Evolutionary conservation across 164 flowering plant genomes (phyloP), one percentile per base, ranked within the genome.

Genomic region (Pachysandra terminalis): DNA sequence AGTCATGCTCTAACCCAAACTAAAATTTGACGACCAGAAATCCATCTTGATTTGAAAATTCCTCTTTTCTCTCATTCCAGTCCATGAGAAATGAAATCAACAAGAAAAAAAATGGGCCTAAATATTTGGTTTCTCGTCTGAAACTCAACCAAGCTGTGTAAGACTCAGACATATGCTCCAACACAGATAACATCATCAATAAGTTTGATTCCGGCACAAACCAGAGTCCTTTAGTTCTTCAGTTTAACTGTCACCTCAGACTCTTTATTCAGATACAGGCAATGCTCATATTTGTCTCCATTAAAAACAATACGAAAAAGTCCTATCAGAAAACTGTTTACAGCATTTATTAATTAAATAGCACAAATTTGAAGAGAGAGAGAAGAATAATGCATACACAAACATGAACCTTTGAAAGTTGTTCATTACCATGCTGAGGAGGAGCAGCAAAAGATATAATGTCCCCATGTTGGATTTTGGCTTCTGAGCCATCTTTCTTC

Each of bases 401-500:
- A 59, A 16, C 14, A 63, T 45, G 21, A 35, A 57, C 35, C 17
- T 45, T 45, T 9, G 16, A 57, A 57, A 48, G 21, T 12, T 23
- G 26, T 27, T 22, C n/a, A 37, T 67, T 84, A 85, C 94, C 88
- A 81, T 73, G 75, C 27, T 86, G 81, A 48, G 99, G 99, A 74
- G 86, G 84, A 72, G 85, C 81, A 59, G 82, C 87, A 65, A 90
- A 81, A 37, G 99, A 92, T 70, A 95, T 72, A 61, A 95, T 86
- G 74, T 95, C 99, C 57, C 97, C 97, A 80, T 95, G 96, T 55
- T 74, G 71, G 55, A 95, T 69, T 65, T 74, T 80, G 16, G 71
- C 78, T 76, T 80, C 98, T 32, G 88, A 58, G 61, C 77, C 71
- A 70, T 68, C 76, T 77, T 84, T 93, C 61, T 52, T 86, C 79